Conservation (phyloP, 805 yeast species). For the Dipodascus geniculatus region DNA sequence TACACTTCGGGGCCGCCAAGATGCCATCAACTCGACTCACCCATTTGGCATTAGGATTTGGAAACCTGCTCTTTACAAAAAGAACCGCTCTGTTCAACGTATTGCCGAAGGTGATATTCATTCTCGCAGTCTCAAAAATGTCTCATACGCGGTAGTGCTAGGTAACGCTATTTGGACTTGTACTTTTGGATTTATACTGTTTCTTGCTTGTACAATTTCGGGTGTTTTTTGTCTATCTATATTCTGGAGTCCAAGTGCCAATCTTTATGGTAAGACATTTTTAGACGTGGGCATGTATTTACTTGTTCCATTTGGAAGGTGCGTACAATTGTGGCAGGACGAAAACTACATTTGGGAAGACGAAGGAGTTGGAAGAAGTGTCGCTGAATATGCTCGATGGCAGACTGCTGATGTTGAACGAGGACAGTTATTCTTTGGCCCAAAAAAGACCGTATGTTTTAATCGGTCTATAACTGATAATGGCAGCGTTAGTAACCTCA, state of each 20-base stretch:
- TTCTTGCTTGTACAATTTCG: constrained; percentile 39
- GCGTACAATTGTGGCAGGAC: constrained; percentile 67
- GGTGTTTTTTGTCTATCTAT: constrained; percentile 34
- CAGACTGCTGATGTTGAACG: constrained; percentile 59
- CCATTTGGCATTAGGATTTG: constrained; percentile 97
- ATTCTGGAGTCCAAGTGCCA: constrained; percentile 35
- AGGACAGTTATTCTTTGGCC: constrained; percentile 72
- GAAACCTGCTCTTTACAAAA: constrained; percentile 96
- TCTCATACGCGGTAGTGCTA: constrained; percentile 49
- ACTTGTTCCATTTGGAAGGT: constrained; percentile 80
- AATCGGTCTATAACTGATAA: constrained; percentile 10
- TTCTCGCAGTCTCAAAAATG: constrained; percentile 43
- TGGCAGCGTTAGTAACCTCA: neutral
- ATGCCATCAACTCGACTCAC: constrained; percentile 91
- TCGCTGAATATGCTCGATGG: constrained; percentile 83
- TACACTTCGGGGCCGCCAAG: constrained; percentile 84
- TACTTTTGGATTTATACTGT: constrained; percentile 58
- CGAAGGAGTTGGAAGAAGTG: constrained; percentile 73
- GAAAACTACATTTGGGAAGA: constrained; percentile 78
- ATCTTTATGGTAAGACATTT: constrained; percentile 50
- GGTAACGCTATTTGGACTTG: constrained; percentile 66
- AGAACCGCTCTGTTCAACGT: constrained; percentile 78
- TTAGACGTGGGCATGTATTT: constrained; percentile 59
- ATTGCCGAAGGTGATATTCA: constrained; percentile 92
- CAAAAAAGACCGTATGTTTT: constrained; percentile 26